Conservation (phyloP, 805 yeast genomes). For the Candida xyloterini region DNA sequence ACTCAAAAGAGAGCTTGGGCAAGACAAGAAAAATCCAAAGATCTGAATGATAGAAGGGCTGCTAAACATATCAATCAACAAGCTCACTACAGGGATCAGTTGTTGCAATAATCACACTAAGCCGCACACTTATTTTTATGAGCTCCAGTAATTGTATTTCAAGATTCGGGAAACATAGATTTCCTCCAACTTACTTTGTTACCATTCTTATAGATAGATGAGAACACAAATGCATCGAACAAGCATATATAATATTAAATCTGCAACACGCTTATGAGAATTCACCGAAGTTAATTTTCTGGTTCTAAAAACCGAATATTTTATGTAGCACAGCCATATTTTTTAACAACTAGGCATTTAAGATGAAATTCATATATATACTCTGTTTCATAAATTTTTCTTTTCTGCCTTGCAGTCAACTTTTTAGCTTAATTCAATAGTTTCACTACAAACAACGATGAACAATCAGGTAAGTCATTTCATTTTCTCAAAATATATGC, state of each 20-base stretch:
- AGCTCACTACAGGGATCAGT: slow-evolving; percentile 76
- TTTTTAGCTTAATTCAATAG: too few relatives aligned
- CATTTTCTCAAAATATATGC: too few relatives aligned
- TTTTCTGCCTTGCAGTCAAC: background rate
- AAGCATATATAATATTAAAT: too few relatives aligned
- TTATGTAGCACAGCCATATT: background rate
- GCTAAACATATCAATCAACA: slow-evolving; percentile 76
- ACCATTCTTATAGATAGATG: too few relatives aligned
- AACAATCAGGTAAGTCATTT: slow-evolving; percentile 4
- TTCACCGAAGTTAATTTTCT: background rate
- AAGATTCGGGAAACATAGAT: too few relatives aligned
- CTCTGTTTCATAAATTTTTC: background rate
- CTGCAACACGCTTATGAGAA: background rate
- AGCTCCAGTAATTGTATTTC: too few relatives aligned
- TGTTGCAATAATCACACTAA: slow-evolving; percentile 39
- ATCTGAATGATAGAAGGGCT: slow-evolving; percentile 52
- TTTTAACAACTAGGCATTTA: background rate
- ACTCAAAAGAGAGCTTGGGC: slow-evolving; percentile 59
- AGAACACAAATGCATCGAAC: too few relatives aligned
- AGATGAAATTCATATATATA: background rate
- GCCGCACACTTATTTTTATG: background rate
- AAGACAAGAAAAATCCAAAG: slow-evolving; percentile 47
- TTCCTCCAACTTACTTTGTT: too few relatives aligned
- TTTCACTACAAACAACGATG: background rate
- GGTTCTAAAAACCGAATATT: background rate